Evolutionary conservation across 140 eudicot genomes (phyloP), one percentile per base, ranked within the genome.

Genomic region (Stevia rebaudiana): DNA sequence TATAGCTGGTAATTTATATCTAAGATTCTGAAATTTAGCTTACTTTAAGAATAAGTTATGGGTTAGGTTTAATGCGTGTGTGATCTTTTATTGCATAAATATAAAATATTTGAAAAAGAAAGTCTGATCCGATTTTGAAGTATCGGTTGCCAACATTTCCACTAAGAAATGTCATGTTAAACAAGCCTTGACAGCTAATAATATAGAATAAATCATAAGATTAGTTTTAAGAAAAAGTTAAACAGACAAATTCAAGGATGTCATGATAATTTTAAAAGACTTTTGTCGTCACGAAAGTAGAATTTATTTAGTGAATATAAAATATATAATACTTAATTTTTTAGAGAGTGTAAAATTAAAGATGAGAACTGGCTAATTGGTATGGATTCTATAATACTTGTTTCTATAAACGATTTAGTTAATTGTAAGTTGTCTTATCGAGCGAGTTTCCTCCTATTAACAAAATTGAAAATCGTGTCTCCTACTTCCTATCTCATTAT

Each of bases 181-280:
- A 43, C 68, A 70, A 68, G 68, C 44, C 61, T 70, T 33, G 61
- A 70, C 68, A 59, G 30, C 75, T 70, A 35, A 47, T 33, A 33
- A 44, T 22, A 36, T 23, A 22, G 8, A 51, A 8, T 30, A 36
- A 18, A 1, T 15, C 59, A 43, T 25, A 48, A 31, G 2, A 28
- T 12, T 1, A 1, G 0, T 16, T 48, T 6, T 47, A n/a, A 5
- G n/a, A 64, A 47, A 64, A 64, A 28, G 3, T 1, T 3, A 21
- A 36, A 17, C 8, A 61, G 4, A 5, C 3, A 22, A 19, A 6
- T 43, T 12, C n/a, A 44, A 15, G 21, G 5, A 15, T 3, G 6
- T n/a, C 44, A 8, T 7, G 9, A 4, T 40, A 40, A 40, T 40
- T 33, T 0, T 28, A 28, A 33, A 33, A 5, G 37, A 5, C 6